phyloP scores from a whole-genome alignment of 495 filamentous ascomycete genomes.

The Penicillium pancosmium region DNA sequence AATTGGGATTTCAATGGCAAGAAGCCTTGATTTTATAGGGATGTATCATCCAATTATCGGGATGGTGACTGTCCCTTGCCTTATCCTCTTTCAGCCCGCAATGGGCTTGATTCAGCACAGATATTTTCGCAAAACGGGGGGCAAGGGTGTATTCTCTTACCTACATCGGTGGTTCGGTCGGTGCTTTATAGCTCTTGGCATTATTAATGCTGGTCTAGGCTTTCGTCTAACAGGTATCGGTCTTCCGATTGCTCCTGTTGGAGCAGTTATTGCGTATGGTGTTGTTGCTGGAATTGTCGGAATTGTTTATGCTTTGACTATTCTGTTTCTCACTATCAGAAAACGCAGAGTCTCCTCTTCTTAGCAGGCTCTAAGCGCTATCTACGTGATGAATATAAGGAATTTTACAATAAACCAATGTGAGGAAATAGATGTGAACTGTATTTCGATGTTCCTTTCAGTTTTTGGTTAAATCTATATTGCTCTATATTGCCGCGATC shows the following conservation, averaged over 20 bases:
- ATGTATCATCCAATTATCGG: slow-evolving; percentile 57
- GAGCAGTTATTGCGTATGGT: slow-evolving; percentile 58
- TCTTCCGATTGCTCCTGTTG: slow-evolving; percentile 18
- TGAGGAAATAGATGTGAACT: too few species aligned
- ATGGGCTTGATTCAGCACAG: slow-evolving; percentile 67
- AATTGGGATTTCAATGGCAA: slow-evolving; percentile 57
- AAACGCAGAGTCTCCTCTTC: background rate
- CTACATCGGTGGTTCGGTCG: slow-evolving; percentile 74
- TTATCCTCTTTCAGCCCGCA: slow-evolving; percentile 65
- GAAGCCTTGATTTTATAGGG: slow-evolving; percentile 15
- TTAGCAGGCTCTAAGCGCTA: background rate
- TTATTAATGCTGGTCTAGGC: slow-evolving; percentile 74
- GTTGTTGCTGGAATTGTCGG: slow-evolving; percentile 59
- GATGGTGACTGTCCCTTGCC: slow-evolving; percentile 53
- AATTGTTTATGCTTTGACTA: background rate
- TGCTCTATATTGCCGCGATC: too few species aligned
- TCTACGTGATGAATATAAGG: background rate
- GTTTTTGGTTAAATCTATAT: too few species aligned
- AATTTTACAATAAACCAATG: background rate
- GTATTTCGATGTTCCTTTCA: too few species aligned
- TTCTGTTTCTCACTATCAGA: background rate
- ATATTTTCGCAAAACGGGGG: slow-evolving; percentile 43
- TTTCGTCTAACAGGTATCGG: slow-evolving; percentile 48
- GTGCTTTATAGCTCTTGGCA: slow-evolving; percentile 59
- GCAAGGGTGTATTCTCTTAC: slow-evolving; percentile 57